These are phyloP conservation scores for Bruguiera hainesii DNA, from an alignment of 441 rosid genomes.

Conservation along the genomic window DNA sequence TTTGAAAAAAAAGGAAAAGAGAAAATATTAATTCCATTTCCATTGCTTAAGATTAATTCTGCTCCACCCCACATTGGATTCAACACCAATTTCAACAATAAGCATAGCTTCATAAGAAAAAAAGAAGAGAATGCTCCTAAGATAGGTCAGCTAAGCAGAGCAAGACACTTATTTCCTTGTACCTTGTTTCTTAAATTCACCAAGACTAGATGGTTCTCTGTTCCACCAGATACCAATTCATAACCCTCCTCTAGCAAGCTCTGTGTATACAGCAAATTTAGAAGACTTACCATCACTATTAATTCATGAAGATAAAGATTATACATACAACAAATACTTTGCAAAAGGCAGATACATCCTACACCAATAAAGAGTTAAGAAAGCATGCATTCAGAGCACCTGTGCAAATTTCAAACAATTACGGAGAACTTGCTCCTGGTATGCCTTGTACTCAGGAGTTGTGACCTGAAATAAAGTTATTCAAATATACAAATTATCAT, in stretches of 20 bases:
- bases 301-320: constrained; percentile 20
- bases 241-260: constrained; percentile 67
- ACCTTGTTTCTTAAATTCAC: constrained; percentile 91
- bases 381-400: constrained; percentile 36
- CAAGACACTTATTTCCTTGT: constrained; percentile 15
- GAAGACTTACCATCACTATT: neutral
- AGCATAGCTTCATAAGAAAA: neutral
- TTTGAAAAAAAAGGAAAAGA: neutral
- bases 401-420: constrained; percentile 79
- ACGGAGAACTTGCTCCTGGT: constrained; percentile 87
- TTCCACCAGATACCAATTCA: constrained; percentile 95
- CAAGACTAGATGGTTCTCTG: constrained; percentile 91
- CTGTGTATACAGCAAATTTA: constrained; percentile 40
- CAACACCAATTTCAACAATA: neutral
- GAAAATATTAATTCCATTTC: constrained; percentile 3
- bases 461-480: constrained; percentile 40
- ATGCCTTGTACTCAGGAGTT: constrained; percentile 87
- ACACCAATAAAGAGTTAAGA: constrained; percentile 4
- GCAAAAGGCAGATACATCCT: constrained; percentile 14
- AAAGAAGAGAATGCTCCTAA: neutral
- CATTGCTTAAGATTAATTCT: neutral
- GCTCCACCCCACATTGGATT: neutral
- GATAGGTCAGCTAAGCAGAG: constrained; percentile 14
- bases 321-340: neutral
- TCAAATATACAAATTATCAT: constrained; percentile 16